These are phyloP conservation scores for Hordeum vulgare DNA, from an alignment of 176 grass and related monocot species.

Conservation along the genomic window MorexV3_pseudomolecules_assembly NC_058520.1:416355166-416355665, in stretches of 20 bases:
- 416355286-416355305: slow-evolving; percentile 2
- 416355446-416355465: no score
- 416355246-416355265: neutral
- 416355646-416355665: no score
- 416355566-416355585: no score
- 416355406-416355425: neutral
- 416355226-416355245: neutral
- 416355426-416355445: neutral
- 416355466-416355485: no score
- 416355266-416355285: neutral
- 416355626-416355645: no score
- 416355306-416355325: neutral
- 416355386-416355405: neutral
- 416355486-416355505: no score
- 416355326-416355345: neutral
- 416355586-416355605: no score
- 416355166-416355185: neutral
- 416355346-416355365: no score
- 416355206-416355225: neutral
- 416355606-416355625: no score
- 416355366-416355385: neutral
- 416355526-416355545: no score
- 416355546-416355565: no score
- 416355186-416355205: neutral
- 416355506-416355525: no score